Percentiles rank a stretch among this genome's conserved stretches.
Conservation (phyloP, 106 monocot genomes). For the Amphibolis antarctica region DNA sequence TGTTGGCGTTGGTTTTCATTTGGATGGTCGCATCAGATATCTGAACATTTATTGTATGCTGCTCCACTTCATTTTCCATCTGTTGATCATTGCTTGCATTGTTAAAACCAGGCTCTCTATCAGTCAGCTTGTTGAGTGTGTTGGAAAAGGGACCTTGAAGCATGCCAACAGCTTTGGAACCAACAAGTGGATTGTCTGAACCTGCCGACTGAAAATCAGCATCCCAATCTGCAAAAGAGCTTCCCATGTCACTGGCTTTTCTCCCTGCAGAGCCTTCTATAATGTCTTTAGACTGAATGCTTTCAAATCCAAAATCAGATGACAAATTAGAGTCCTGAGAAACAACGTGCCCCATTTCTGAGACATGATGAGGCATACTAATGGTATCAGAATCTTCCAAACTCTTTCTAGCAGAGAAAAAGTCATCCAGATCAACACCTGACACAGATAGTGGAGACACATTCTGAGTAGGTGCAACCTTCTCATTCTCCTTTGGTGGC, state of each 20-base stretch:
- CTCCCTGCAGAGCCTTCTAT: slow-evolving; percentile 10
- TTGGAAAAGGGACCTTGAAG: slow-evolving; percentile 11
- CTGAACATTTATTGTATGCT: slow-evolving; percentile 6
- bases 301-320: slow-evolving; percentile 22
- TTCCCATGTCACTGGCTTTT: slow-evolving; percentile 13
- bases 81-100: slow-evolving; percentile 1
- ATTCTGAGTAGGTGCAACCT: slow-evolving; percentile 8
- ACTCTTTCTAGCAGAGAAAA: slow-evolving; percentile 39
- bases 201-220: slow-evolving; percentile 53
- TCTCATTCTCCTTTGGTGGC: slow-evolving; percentile 18
- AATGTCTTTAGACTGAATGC: slow-evolving; percentile 17
- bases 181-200: slow-evolving; percentile 5
- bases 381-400: slow-evolving; percentile 4
- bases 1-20: slow-evolving; percentile 1
- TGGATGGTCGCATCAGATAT: slow-evolving; percentile 7
- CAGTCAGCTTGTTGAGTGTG: not conserved
- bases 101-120: slow-evolving; percentile 2
- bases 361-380: slow-evolving; percentile 7
- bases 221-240: slow-evolving; percentile 55
- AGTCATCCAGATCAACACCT: slow-evolving; percentile 55
- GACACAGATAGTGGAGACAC: slow-evolving; percentile 35
- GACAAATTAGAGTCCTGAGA: slow-evolving; percentile 8
- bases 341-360: slow-evolving; percentile 6
- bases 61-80: not conserved
- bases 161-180: slow-evolving; percentile 6